Conservation (phyloP, 768 basidiomycete species). For the Phanerochaete carnosa region DNA sequence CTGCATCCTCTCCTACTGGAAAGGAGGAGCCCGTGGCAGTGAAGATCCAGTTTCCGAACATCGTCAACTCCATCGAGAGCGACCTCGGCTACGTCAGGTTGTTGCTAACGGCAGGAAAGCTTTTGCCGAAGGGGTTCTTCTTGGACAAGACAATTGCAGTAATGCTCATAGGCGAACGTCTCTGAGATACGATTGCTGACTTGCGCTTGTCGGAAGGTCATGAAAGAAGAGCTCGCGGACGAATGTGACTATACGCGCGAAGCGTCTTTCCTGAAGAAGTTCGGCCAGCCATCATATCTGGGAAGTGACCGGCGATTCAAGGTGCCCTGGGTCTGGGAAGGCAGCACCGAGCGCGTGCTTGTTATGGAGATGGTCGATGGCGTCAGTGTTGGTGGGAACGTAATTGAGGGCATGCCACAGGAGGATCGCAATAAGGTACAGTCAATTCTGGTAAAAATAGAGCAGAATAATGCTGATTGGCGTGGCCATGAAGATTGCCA, state of each 20-base stretch:
- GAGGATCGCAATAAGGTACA: conserved; percentile 69
- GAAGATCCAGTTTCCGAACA: conserved; percentile 95
- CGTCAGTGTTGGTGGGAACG: conserved; percentile 69
- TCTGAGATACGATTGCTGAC: neutral
- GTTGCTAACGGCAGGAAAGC: conserved; percentile 71
- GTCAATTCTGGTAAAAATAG: neutral
- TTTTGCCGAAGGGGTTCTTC: conserved; percentile 88
- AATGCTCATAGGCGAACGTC: conserved; percentile 7
- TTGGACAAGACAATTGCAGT: conserved; percentile 84
- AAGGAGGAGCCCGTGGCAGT: conserved; percentile 61
- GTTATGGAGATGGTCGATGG: conserved; percentile 89
- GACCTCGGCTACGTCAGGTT: conserved; percentile 83
- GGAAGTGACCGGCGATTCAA: conserved; percentile 67
- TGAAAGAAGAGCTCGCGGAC: conserved; percentile 86
- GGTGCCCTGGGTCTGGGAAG: conserved; percentile 84
- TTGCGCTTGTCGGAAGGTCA: conserved; percentile 48
- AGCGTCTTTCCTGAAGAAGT: conserved; percentile 63
- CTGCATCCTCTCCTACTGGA: conserved; percentile 48
- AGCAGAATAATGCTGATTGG: neutral
- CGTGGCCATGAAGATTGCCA: conserved; percentile 62
- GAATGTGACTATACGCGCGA: conserved; percentile 92
- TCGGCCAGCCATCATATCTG: conserved; percentile 47
- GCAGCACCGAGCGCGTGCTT: conserved; percentile 77
- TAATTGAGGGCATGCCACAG: conserved; percentile 53
- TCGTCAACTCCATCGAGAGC: conserved; percentile 79